Conservation (phyloP, 768 basidiomycete genomes). For the Boletales sp. region DNA sequence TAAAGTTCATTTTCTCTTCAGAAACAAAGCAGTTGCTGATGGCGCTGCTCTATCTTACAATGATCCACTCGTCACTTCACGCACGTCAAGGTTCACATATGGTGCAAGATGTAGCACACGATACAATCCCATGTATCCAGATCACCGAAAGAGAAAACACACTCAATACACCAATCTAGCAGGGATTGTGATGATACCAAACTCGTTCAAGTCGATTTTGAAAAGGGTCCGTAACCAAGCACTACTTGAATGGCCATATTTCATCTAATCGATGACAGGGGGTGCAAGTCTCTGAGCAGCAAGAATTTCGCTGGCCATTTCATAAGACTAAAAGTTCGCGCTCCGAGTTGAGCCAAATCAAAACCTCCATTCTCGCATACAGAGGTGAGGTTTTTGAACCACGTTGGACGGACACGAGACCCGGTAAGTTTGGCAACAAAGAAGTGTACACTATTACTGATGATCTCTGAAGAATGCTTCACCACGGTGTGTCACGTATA, state of each 20-base stretch:
- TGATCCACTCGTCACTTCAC: conserved; percentile 30
- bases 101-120: conserved; percentile 28
- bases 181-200: conserved; percentile 29
- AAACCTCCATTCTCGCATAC: conserved; percentile 14
- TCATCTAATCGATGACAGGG: conserved; percentile 1
- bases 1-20: neutral
- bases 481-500: conserved; percentile 9
- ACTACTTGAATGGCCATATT: no score
- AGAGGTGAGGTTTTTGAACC: conserved; percentile 9
- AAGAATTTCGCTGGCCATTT: conserved; percentile 17
- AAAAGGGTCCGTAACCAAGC: conserved; percentile 16
- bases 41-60: neutral
- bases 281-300: conserved; percentile 16
- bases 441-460: neutral
- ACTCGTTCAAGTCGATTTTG: conserved; percentile 37
- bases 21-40: neutral
- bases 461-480: conserved; percentile 1
- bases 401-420: conserved; percentile 1
- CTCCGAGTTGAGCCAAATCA: neutral
- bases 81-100: conserved; percentile 41
- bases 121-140: conserved; percentile 29
- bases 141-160: conserved; percentile 33
- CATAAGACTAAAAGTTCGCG: neutral
- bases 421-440: conserved; percentile 1
- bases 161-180: conserved; percentile 18